A percentile compares a stretch with the other conserved stretches of the same genome.
Evolutionary conservation across 2,329 filamentous ascomycete genomes (phyloP).

Genomic region (Exophiala alcalophila): DNA sequence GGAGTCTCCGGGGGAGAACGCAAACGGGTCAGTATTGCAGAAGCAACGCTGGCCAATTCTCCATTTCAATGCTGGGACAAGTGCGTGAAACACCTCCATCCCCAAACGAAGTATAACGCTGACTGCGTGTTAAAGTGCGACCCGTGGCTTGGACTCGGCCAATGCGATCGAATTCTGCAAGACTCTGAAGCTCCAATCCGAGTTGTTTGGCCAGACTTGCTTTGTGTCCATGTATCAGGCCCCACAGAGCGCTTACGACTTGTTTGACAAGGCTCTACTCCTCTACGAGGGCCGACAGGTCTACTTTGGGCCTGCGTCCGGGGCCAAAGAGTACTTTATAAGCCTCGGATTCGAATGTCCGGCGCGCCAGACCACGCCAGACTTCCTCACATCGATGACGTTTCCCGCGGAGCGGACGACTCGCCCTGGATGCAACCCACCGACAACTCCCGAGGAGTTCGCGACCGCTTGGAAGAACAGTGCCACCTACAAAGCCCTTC

Average conservation of each 20-base stretch:
- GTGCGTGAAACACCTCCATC: too few relatives aligned
- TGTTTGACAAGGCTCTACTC: conserved; percentile 72
- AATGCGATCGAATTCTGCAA: conserved; percentile 59
- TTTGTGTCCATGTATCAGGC: conserved; percentile 59
- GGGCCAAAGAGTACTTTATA: conserved; percentile 65
- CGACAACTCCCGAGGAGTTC: conserved; percentile 67
- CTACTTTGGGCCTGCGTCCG: conserved; percentile 63
- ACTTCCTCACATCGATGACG: conserved; percentile 68
- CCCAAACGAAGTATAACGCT: too few relatives aligned
- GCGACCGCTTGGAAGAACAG: conserved; percentile 49
- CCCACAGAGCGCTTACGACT: conserved; percentile 51
- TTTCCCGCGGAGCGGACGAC: conserved; percentile 60
- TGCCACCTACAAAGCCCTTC: conserved; percentile 29
- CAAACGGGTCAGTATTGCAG: conserved; percentile 61
- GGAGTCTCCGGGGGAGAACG: conserved; percentile 61
- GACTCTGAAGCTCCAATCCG: conserved; percentile 49
- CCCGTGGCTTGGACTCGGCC: too few relatives aligned
- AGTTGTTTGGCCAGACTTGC: conserved; percentile 49
- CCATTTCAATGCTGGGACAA: conserved; percentile 38
- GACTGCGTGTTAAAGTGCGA: too few relatives aligned
- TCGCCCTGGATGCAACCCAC: conserved; percentile 61
- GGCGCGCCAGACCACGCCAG: conserved; percentile 63
- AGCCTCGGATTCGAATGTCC: conserved; percentile 67
- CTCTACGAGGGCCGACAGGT: conserved; percentile 71
- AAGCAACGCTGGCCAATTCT: conserved; percentile 46